Conservation (phyloP, 2,329 filamentous ascomycete genomes). For the Incumbomyces lentus region DNA sequence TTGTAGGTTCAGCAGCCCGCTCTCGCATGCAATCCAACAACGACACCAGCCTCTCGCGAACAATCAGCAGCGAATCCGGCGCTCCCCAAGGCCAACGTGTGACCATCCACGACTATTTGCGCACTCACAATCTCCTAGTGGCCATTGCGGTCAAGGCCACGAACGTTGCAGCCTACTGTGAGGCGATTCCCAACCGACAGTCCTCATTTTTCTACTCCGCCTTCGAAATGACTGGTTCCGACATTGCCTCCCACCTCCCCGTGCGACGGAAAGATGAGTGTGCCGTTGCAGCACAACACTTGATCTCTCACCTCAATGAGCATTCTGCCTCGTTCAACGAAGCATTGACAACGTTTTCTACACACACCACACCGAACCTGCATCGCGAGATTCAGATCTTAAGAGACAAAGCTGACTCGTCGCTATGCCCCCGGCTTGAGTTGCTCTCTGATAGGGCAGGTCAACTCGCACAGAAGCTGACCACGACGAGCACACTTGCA, state of each 20-base stretch:
- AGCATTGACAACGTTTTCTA: constrained; percentile 32
- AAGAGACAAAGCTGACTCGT: constrained; percentile 38
- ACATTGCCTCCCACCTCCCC: constrained; percentile 8
- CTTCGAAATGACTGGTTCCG: constrained; percentile 9
- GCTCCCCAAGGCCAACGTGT: neutral
- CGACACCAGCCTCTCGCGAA: neutral
- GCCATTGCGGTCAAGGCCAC: constrained; percentile 83
- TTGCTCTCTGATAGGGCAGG: constrained; percentile 68
- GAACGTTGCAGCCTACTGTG: constrained; percentile 60
- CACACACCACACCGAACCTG: constrained; percentile 35
- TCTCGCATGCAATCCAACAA: neutral
- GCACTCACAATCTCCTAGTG: constrained; percentile 65
- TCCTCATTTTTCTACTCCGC: constrained; percentile 28
- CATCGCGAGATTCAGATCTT: constrained; percentile 34
- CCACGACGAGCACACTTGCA: constrained; percentile 64
- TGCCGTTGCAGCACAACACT: constrained; percentile 42
- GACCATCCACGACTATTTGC: constrained; percentile 54
- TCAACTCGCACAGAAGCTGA: constrained; percentile 63
- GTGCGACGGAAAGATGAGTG: constrained; percentile 42
- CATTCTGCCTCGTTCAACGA: constrained; percentile 35
- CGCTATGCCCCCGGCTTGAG: constrained; percentile 50
- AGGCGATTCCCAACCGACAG: constrained; percentile 24
- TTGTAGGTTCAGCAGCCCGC: neutral
- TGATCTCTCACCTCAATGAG: constrained; percentile 36
- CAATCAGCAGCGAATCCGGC: no score